Evolutionary conservation across 2,329 filamentous ascomycete species (phyloP).

Genomic region (Colletotrichum sp.): DNA sequence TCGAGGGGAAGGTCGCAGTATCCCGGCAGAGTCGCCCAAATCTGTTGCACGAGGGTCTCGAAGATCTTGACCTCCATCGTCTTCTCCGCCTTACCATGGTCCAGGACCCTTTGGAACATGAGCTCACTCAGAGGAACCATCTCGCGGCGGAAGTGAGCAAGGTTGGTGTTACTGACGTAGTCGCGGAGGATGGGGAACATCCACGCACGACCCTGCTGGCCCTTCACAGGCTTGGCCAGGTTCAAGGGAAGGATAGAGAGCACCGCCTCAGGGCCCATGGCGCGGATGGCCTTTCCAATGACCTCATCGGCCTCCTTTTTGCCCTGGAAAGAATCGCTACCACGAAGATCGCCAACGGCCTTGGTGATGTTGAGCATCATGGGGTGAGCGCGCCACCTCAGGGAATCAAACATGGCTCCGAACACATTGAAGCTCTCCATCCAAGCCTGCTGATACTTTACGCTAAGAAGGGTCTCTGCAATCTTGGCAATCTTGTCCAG

Average conservation of each 20-base stretch:
- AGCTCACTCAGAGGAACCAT: conserved; percentile 88
- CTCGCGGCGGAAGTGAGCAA: conserved; percentile 84
- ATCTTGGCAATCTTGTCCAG: conserved; percentile 80
- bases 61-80: conserved; percentile 98
- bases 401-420: conserved; percentile 82
- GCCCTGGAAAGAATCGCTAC: conserved; percentile 85
- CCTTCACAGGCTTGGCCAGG: conserved; percentile 75
- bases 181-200: conserved; percentile 91
- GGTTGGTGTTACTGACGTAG: conserved; percentile 84
- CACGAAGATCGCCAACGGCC: conserved; percentile 84
- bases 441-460: conserved; percentile 95
- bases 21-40: conserved; percentile 91
- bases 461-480: conserved; percentile 77
- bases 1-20: conserved; percentile 95
- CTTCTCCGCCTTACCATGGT: conserved; percentile 83
- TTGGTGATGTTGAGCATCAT: conserved; percentile 78
- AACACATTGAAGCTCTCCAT: conserved; percentile 92
- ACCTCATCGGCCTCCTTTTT: conserved; percentile 96
- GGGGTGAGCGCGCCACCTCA: conserved; percentile 85
- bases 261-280: conserved; percentile 88
- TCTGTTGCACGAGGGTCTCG: conserved; percentile 93
- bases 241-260: conserved; percentile 86
- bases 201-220: conserved; percentile 89
- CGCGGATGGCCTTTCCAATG: conserved; percentile 83
- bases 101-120: conserved; percentile 87